Evolutionary conservation across 139 green algal genomes (phyloP).

Genomic region (Spirogloea muscicola): DNA sequence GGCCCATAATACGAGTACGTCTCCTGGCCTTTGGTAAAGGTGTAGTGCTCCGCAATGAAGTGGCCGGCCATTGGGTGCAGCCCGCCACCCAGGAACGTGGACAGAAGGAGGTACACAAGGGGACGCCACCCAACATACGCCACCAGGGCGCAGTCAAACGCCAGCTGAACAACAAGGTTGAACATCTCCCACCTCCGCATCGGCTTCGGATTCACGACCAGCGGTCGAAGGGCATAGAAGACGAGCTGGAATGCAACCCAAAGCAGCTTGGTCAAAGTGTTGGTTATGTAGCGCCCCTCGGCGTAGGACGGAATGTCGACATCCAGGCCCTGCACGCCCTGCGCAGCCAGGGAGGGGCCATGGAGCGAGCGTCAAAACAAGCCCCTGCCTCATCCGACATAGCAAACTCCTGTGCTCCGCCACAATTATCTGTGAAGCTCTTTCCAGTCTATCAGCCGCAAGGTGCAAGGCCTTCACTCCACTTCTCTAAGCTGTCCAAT

Average conservation of each 20-base stretch:
- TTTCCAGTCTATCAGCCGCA: too few relatives aligned
- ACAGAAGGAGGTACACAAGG: constrained; percentile 59
- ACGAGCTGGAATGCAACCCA: constrained; percentile 54
- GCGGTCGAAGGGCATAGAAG: constrained; percentile 63
- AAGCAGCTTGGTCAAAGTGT: constrained; percentile 20
- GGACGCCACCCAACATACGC: constrained; percentile 42
- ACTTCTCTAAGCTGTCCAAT: too few relatives aligned
- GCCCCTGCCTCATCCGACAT: too few relatives aligned
- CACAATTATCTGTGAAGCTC: too few relatives aligned
- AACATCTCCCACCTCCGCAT: constrained; percentile 47
- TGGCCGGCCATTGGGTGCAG: constrained; percentile 71
- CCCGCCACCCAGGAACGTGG: constrained; percentile 55
- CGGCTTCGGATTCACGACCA: constrained; percentile 62
- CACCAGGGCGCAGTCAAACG: constrained; percentile 52
- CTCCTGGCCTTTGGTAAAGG: constrained; percentile 65
- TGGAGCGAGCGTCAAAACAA: too few relatives aligned
- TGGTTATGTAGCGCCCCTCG: constrained; percentile 45
- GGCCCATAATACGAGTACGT: constrained; percentile 77
- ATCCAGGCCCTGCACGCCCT: constrained; percentile 49
- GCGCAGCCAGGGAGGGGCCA: too few relatives aligned
- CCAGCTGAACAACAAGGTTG: constrained; percentile 54
- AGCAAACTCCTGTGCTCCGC: too few relatives aligned
- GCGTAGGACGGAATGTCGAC: constrained; percentile 12
- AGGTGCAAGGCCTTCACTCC: too few relatives aligned
- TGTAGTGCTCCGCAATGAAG: constrained; percentile 76